phyloP scores from a whole-genome alignment of 2,329 filamentous ascomycete genomes.

The Teratosphaeriaceae sp. region DNA sequence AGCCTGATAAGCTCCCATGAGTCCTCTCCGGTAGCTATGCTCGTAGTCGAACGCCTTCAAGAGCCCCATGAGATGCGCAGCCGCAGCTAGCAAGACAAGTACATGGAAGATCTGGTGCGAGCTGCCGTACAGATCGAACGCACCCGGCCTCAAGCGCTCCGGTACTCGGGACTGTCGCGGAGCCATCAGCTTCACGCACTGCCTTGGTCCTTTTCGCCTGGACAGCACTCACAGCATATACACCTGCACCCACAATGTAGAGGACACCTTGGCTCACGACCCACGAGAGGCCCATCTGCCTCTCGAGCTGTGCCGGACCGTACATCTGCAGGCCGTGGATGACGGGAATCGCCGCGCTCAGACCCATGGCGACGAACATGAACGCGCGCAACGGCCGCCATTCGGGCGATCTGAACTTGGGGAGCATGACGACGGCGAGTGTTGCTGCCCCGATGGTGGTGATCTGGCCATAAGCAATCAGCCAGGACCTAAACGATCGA shows the following conservation, averaged over 20 bases:
- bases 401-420: slow-evolving; percentile 73
- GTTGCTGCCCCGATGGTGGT: slow-evolving; percentile 70
- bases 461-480: slow-evolving; percentile 64
- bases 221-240: slow-evolving; percentile 74
- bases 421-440: slow-evolving; percentile 67
- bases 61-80: slow-evolving; percentile 74
- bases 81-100: slow-evolving; percentile 75
- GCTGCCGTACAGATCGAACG: slow-evolving; percentile 84
- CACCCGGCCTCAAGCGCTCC: slow-evolving; percentile 69
- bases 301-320: slow-evolving; percentile 58
- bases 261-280: slow-evolving; percentile 70
- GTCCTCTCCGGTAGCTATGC: slow-evolving; percentile 41
- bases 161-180: slow-evolving; percentile 69
- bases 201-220: too few relatives aligned
- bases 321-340: slow-evolving; percentile 66
- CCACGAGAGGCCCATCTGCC: slow-evolving; percentile 74
- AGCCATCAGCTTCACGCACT: too few relatives aligned
- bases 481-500: too few relatives aligned
- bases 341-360: slow-evolving; percentile 77
- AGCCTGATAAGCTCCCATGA: slow-evolving; percentile 8
- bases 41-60: slow-evolving; percentile 80
- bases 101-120: slow-evolving; percentile 97
- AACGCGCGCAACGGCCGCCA: slow-evolving; percentile 79
- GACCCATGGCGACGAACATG: slow-evolving; percentile 85
- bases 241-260: slow-evolving; percentile 76